These are phyloP conservation scores for Kwoniella newhampshirensis DNA, from an alignment of 768 basidiomycete species.

Conservation along the genomic window DNA sequence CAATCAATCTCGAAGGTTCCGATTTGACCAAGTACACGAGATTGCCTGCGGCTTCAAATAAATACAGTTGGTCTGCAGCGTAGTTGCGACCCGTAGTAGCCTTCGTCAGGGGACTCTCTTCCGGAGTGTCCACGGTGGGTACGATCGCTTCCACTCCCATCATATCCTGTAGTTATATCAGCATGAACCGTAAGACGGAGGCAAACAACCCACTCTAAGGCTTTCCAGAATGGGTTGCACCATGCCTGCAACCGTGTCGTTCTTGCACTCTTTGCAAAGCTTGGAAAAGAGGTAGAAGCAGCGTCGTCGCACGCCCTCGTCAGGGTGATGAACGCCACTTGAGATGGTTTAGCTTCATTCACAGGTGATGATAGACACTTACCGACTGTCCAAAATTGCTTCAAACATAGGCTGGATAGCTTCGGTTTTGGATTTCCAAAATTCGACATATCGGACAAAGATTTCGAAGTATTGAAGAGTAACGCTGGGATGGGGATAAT, in stretches of 20 bases:
- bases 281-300: constrained; percentile 89
- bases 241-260: constrained; percentile 73
- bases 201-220: constrained; percentile 50
- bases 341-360: constrained; percentile 3
- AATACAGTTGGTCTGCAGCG: constrained; percentile 87
- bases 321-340: constrained; percentile 82
- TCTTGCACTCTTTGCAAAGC: constrained; percentile 79
- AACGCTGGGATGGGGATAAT: constrained; percentile 80
- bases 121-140: constrained; percentile 71
- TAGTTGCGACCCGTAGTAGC: constrained; percentile 69
- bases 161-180: constrained; percentile 62
- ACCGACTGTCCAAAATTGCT: constrained; percentile 82
- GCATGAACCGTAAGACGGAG: background rate
- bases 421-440: constrained; percentile 90
- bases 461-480: constrained; percentile 91
- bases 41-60: constrained; percentile 87
- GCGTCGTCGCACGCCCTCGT: constrained; percentile 68
- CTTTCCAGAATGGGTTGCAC: constrained; percentile 65
- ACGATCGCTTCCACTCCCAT: constrained; percentile 72
- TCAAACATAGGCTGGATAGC: constrained; percentile 83
- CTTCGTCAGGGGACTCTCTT: constrained; percentile 65
- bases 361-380: constrained; percentile 40
- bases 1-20: constrained; percentile 63
- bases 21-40: constrained; percentile 75
- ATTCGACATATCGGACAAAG: constrained; percentile 85